A percentile compares a stretch with the other conserved stretches of the same genome.
Conservation (phyloP, 139 green algal species). For the Diplosphaera chodatii region DNA sequence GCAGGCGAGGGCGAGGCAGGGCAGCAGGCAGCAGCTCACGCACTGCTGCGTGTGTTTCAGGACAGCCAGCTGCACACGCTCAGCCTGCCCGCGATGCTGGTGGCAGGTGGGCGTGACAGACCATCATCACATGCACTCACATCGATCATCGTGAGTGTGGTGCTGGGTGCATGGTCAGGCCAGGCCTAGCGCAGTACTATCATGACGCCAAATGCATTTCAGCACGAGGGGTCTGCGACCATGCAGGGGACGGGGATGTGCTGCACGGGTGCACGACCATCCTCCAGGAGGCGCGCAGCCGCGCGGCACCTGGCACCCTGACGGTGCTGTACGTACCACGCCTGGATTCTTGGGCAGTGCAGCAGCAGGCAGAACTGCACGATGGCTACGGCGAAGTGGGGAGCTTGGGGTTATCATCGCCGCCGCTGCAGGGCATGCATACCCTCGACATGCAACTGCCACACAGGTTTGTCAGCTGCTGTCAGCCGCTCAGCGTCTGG, state of each 20-base stretch:
- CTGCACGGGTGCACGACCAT: background rate
- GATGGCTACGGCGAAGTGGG: background rate
- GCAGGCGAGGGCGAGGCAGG: conserved; percentile 23
- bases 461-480: background rate
- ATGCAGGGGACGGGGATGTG: background rate
- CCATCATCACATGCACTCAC: too few species aligned
- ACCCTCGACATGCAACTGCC: background rate
- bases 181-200: too few species aligned
- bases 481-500: too few species aligned
- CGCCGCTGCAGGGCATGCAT: background rate
- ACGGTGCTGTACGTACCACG: conserved; percentile 19
- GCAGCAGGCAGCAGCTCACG: conserved; percentile 22
- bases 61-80: conserved; percentile 22
- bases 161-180: too few species aligned
- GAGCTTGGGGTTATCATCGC: background rate
- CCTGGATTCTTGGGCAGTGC: conserved; percentile 25
- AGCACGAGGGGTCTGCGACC: background rate
- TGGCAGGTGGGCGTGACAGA: conserved; percentile 21
- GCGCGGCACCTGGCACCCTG: background rate
- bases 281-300: background rate
- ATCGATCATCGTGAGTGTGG: too few species aligned
- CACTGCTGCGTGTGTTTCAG: conserved; percentile 25
- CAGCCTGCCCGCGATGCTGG: conserved; percentile 31
- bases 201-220: too few species aligned
- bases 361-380: background rate